Conservation (phyloP, 306 rosid species). For the Prunus davidiana region DNA sequence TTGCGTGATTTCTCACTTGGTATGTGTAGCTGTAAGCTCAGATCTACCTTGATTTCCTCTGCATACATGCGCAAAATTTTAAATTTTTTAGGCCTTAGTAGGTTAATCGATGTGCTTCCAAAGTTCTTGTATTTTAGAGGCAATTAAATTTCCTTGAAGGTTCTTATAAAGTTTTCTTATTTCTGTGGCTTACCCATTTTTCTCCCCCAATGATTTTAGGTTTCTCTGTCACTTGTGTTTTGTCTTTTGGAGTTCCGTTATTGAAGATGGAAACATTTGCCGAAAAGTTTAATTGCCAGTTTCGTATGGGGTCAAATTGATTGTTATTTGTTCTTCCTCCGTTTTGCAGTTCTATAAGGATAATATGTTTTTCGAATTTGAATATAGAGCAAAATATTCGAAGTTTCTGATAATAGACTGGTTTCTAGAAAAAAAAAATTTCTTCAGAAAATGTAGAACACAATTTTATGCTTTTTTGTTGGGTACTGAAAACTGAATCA, state of each 20-base stretch:
- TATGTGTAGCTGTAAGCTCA: slow-evolving; percentile 32
- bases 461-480: background rate
- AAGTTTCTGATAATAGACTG: background rate
- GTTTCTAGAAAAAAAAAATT: background rate
- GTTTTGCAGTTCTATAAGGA: background rate
- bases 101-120: background rate
- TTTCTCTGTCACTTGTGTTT: background rate
- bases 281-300: background rate
- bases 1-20: background rate
- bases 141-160: too few species aligned
- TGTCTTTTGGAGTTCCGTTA: background rate
- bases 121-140: background rate
- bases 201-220: background rate
- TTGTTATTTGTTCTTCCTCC: background rate
- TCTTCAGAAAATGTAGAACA: background rate
- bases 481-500: background rate
- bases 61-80: background rate
- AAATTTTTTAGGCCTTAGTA: background rate
- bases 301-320: background rate
- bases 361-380: background rate
- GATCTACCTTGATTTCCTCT: slow-evolving; percentile 49
- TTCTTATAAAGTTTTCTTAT: background rate
- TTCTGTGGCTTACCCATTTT: background rate
- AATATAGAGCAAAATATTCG: background rate
- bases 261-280: background rate